Percentiles rank a stretch among this genome's conserved stretches.
These are phyloP conservation scores for Talaromyces sp. DNA, from an alignment of 2,329 filamentous ascomycete genomes.

Conservation along the genomic window DNA sequence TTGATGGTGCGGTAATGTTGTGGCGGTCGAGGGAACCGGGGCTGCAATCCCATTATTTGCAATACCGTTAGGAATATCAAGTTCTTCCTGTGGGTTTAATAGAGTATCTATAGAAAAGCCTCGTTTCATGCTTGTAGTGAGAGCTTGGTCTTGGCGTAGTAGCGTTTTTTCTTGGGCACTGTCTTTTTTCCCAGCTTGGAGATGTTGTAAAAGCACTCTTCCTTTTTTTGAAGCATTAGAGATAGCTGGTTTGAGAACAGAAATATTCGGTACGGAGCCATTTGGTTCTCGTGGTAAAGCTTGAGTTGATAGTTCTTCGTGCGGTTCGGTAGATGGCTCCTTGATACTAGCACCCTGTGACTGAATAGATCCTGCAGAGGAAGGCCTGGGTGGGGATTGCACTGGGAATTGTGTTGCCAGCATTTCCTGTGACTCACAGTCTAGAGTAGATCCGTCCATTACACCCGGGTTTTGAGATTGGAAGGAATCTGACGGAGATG, in stretches of 20 bases:
- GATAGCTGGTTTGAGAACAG: not conserved
- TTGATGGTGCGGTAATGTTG: not conserved
- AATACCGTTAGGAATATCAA: not conserved
- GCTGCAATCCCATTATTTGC: not conserved
- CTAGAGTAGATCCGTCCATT: not conserved
- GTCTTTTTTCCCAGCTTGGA: not conserved
- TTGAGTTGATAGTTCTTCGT: constrained; percentile 1
- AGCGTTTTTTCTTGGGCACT: not conserved
- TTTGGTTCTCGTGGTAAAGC: not conserved
- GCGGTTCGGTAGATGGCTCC: not conserved
- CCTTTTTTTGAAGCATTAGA: not conserved
- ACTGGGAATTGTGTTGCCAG: not conserved
- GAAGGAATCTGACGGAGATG: not conserved
- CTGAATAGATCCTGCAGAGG: constrained; percentile 1
- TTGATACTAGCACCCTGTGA: not conserved
- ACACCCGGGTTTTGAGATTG: not conserved
- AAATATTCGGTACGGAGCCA: not conserved
- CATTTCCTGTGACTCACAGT: not conserved
- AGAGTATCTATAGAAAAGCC: not conserved
- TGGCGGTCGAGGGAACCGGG: not conserved
- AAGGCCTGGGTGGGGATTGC: not conserved
- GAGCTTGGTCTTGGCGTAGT: not conserved
- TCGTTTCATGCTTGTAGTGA: not conserved
- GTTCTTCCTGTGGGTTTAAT: not conserved
- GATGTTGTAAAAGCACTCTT: not conserved